Evolutionary conservation across 176 grass and related monocot genomes (phyloP), one percentile per base, ranked within the genome.

Genomic region (Juncus inflexus): DNA sequence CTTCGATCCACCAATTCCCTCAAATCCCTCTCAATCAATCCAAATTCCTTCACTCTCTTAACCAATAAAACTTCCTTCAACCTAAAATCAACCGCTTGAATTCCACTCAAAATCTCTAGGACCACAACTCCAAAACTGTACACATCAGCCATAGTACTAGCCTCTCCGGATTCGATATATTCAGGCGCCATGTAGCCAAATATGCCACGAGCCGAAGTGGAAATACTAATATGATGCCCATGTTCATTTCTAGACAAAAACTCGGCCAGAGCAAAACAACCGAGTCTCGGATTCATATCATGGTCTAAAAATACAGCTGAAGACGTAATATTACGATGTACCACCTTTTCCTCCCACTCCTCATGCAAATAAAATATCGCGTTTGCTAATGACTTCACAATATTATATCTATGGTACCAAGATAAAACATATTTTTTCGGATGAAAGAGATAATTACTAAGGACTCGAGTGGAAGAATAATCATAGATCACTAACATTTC

Each of bases 401-500:
- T 87, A 69, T 12, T 82, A 76, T 90, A 95, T 7, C 91, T 62
- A 42, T 90, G 83, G 37, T 78, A 81, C 91, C 91, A 95, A 3
- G 87, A 40, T 14, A 95, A 61, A 7, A 72, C 56, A 0, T 51
- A 74, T 13, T 36, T 11, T 8, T 16, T 50, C 2, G 40, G 68
- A 61, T 73, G 76, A 67, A 80, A 64, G 15, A 95, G 84, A 80
- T 95, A 35, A 45, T 95, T 79, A 9, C 86, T 84, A 28, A 95
- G 76, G 8, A 87, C 78, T 57, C 58, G 83, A 36, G 78, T 78
- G 5, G 81, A 68, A 6, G 91, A 80, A 79, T 85, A 87, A 78
- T 95, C 91, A 43, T 95, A 95, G 75, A 95, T 71, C 64, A 95
- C 86, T 55, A 95, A 83, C 91, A 95, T 95, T 79, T 95, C 91